Base-by-base conservation (phyloP, 139 green algal species). In the Edaphochlamys debaryana region DNA sequence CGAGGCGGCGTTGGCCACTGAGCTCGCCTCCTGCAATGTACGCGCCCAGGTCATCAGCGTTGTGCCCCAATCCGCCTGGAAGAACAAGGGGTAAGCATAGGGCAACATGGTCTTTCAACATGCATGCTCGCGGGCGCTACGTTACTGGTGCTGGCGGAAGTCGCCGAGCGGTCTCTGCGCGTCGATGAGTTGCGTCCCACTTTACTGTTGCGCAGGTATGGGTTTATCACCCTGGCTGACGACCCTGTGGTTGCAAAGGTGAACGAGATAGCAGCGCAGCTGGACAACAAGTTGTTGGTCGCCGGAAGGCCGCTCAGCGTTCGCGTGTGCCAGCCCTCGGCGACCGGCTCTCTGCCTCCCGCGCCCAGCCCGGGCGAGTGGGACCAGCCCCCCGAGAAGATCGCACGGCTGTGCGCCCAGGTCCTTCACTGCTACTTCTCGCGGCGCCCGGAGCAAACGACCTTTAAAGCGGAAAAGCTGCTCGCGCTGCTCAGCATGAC, bases 381-480 rank as follows among this genome's bases (percentile, higher is more conserved):
- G 76, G 76, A 82, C 45, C 76, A 82, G 76, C 76, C 76, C 19
- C 8, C 42, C 6, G 62, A 74, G 9, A 73, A 73, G 13, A 52
- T 73, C 2, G 27, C 22, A 2, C 42, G 76, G 8, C 63, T 82
- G 2, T 82, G 76, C 34, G 76, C 76, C 30, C 76, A 73, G 17
- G 76, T 82, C 0, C 32, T 82, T n/a, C 76, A 82, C 32, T 67
- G 42, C 20, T 73, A 32, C n/a, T 82, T 74, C 37, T 62, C 76
- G 4, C n/a, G 62, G 6, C 62, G 76, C 32, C 23, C 45, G 22
- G 32, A 73, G 6, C 76, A 82, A 34, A 22, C 50, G 3, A 22
- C 17, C 11, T 82, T 52, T 62, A 64, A 52, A n/a, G 76, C 63
- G 2, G 62, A 82, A n/a, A 73, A 66, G 34, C 34, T 82, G n/a